Base-by-base conservation (phyloP, 768 basidiomycete species). In the Zangia roseola region DNA sequence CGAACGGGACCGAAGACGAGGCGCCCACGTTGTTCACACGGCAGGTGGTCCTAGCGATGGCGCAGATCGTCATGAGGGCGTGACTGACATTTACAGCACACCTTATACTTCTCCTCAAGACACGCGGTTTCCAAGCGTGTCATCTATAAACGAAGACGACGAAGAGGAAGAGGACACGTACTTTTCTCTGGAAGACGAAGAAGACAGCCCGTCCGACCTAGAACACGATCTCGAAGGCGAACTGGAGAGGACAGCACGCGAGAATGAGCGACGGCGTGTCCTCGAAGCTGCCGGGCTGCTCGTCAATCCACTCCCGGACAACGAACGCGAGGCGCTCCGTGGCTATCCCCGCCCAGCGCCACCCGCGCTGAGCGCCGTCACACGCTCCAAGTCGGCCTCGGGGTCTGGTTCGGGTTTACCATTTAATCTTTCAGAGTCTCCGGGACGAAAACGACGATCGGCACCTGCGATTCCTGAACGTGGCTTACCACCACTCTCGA, bases 261-360 rank as follows among this genome's bases (percentile, higher is more conserved):
- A 84, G 48, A 69, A 78, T 16, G 93, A 95, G 62, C 76, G 91
- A 19, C 82, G 82, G 56, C 78, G 86, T 17, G 91, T 97, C 7
- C 72, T 97, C n/a, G 83, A 91, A 61, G 88, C 91, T 0, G 93
- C 93, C 0, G 94, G 94, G 3, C 71, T 97, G 21, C 82, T 91
- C 47, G 77, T 95, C 78, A 31, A 81, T 83, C 49, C 43, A 1
- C 47, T 35, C 2, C 23, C 6, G 7, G 43, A 43, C 0, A 23
- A 8, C 6, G 43, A 39, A 4, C 34, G 42, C 10, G 14, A 38
- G 13, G 35, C 2, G 16, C 9, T 6, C 5, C 21, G 5, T 9
- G 35, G 21, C 12, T 31, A 10, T n/a, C 37, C 21, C 17, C 69
- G 9, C 60, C 41, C 35, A 3, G 23, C 10, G 4, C 36, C 36